A percentile compares a stretch with the other conserved stretches of the same genome.
Conservation (phyloP, 2,329 filamentous ascomycete genomes). For the Neopestalotiopsis clavispora region DNA sequence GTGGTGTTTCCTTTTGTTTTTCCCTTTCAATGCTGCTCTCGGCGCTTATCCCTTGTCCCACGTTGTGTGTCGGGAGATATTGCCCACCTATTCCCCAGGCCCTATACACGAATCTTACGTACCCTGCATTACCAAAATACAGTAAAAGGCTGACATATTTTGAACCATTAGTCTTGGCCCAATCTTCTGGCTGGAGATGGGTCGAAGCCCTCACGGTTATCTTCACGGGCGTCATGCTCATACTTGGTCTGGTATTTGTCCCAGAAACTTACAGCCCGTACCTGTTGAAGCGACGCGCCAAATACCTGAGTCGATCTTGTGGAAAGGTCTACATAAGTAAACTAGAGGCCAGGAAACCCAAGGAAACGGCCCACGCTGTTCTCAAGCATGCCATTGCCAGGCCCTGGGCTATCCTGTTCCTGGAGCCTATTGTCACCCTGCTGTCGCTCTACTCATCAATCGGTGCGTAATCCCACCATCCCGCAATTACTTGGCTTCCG, state of each 20-base stretch:
- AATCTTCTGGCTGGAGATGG: slow-evolving; percentile 70
- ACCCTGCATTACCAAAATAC: too few species aligned
- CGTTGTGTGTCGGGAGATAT: too few species aligned
- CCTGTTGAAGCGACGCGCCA: slow-evolving; percentile 55
- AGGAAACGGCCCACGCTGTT: slow-evolving; percentile 46
- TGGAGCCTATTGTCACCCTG: slow-evolving; percentile 71
- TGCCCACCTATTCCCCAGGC: too few species aligned
- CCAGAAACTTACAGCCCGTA: slow-evolving; percentile 65
- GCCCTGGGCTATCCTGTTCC: slow-evolving; percentile 70
- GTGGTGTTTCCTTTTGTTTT: too few species aligned
- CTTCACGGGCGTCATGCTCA: slow-evolving; percentile 63
- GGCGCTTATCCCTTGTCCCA: too few species aligned
- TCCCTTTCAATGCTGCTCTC: too few species aligned
- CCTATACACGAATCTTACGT: too few species aligned
- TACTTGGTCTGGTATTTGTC: slow-evolving; percentile 50
- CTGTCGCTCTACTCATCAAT: slow-evolving; percentile 68
- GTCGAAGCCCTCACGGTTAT: slow-evolving; percentile 65
- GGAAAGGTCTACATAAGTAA: slow-evolving; percentile 60
- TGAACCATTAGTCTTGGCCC: slow-evolving; percentile 49
- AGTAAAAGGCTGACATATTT: too few species aligned
- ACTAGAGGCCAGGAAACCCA: slow-evolving; percentile 42
- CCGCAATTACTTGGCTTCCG: neutral
- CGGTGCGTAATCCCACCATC: neutral
- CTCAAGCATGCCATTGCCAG: slow-evolving; percentile 61
- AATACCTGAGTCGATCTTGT: slow-evolving; percentile 50